Evolutionary conservation across 2,329 filamentous ascomycete genomes (phyloP), one percentile per base, ranked within the genome.

Genomic region (Dendrostoma leiphaemia): DNA sequence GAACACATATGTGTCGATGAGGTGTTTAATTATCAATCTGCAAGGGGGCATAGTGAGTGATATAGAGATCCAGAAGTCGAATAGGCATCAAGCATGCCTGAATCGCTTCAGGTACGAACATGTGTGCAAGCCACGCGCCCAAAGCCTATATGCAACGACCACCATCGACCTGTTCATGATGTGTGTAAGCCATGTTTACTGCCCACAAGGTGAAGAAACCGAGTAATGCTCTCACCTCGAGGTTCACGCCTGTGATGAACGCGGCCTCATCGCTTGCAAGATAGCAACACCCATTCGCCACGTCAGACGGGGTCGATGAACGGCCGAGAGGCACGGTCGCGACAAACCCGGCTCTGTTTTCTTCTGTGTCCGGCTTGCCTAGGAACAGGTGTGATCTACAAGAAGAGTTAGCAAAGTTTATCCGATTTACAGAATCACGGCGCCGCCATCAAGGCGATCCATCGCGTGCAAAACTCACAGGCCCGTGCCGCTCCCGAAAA

Each of bases 191-290:
- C 4, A 8, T 2, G 6, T n/a, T 34, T n/a, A n/a, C 48, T 51
- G 23, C 3, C 7, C 12, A 9, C 12, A 15, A 19, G 6, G 6
- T 17, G 28, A 12, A 7, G 43, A 3, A 51, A 38, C 7, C 4
- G 10, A 2, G 6, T n/a, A 24, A 37, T 4, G 8, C 12, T 17
- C 41, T 37, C 4, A 87, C 80, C 50, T 88, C 81, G 58, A 90
- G 72, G 58, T 88, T 86, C n/a, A 85, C 77, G 0, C 88, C 88
- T 0, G 86, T 90, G 59, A 91, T 81, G 62, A 91, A 90, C 3
- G 74, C 77, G 0, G 84, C 85, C 64, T 91, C 88, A 26, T 90
- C 84, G 56, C 85, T 88, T 2, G 85, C 85, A 43, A 91, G 67
- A 65, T 86, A 91, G 17, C 85, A 76, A 58, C 82, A 85, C 24